These are phyloP conservation scores for Saccharum officinarum DNA, from an alignment of 176 grass and related monocot species.

Conservation along the genomic window DNA sequence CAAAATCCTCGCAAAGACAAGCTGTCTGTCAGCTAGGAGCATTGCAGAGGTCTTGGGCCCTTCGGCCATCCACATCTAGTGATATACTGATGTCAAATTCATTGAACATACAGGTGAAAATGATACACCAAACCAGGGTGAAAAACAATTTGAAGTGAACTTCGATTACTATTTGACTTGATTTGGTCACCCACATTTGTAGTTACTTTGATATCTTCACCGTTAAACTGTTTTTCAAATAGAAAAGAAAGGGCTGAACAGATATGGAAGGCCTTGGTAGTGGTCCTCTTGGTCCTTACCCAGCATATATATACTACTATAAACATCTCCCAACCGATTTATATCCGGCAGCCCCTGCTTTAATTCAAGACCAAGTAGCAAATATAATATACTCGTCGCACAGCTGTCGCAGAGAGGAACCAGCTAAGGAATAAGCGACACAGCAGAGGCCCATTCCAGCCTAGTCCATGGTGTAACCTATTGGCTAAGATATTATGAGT, in stretches of 20 bases:
- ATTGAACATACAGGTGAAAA: slow-evolving; percentile 9
- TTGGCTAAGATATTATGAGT: slow-evolving; percentile 43
- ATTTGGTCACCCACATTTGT: slow-evolving; percentile 15
- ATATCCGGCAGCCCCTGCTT: slow-evolving; percentile 31
- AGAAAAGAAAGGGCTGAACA: slow-evolving; percentile 3
- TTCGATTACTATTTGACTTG: neutral
- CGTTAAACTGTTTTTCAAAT: slow-evolving; percentile 27
- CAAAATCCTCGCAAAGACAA: slow-evolving; percentile 32
- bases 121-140: neutral
- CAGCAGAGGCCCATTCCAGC: slow-evolving; percentile 58
- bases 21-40: slow-evolving; percentile 25
- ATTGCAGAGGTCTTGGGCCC: neutral
- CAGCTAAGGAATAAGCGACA: slow-evolving; percentile 45
- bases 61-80: slow-evolving; percentile 6
- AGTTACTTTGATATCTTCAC: slow-evolving; percentile 5
- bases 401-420: slow-evolving; percentile 52
- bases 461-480: slow-evolving; percentile 54
- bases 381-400: slow-evolving; percentile 42
- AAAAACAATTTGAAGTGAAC: neutral
- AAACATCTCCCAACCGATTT: slow-evolving; percentile 23
- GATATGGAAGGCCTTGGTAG: slow-evolving; percentile 32
- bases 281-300: slow-evolving; percentile 14
- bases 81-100: slow-evolving; percentile 1
- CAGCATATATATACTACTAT: neutral
- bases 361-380: slow-evolving; percentile 38